These are phyloP conservation scores for Rhodotorula sp. DNA, from an alignment of 1,284 basidiomycete genomes.

Conservation along the genomic window DNA sequence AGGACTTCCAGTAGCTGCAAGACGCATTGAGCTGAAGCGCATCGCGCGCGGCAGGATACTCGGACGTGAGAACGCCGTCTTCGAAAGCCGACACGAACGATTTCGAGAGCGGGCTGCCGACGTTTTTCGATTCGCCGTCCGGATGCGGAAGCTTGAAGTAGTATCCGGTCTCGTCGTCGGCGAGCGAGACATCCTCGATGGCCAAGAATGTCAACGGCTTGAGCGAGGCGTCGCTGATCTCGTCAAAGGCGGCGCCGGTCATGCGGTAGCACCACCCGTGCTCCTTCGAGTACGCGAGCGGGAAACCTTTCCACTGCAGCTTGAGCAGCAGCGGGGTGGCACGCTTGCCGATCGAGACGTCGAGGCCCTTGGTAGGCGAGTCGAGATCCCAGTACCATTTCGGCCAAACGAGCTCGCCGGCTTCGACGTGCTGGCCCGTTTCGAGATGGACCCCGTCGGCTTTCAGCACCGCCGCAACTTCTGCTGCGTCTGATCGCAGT, in stretches of 20 bases:
- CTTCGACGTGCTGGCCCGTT: slow-evolving; percentile 3
- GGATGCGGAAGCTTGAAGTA: slow-evolving; percentile 97
- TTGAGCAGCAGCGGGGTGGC: slow-evolving; percentile 81
- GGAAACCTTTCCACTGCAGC: slow-evolving; percentile 83
- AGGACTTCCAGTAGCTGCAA: slow-evolving; percentile 97
- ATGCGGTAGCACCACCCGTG: slow-evolving; percentile 92
- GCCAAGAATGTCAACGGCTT: slow-evolving; percentile 58
- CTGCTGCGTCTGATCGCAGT: neutral
- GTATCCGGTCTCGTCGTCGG: slow-evolving; percentile 55
- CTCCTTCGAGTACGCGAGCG: slow-evolving; percentile 79
- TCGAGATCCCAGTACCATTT: slow-evolving; percentile 96
- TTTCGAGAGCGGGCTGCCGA: slow-evolving; percentile 88
- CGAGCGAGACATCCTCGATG: slow-evolving; percentile 61
- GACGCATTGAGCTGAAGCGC: slow-evolving; percentile 91
- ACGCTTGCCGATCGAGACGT: slow-evolving; percentile 81
- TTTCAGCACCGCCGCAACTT: neutral
- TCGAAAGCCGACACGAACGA: slow-evolving; percentile 84
- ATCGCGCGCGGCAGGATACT: slow-evolving; percentile 67
- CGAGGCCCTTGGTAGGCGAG: slow-evolving; percentile 58
- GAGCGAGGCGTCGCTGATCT: slow-evolving; percentile 26
- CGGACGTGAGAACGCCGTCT: slow-evolving; percentile 70
- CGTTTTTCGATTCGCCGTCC: slow-evolving; percentile 89
- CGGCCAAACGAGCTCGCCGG: slow-evolving; percentile 58
- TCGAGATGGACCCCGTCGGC: neutral
- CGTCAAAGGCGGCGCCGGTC: slow-evolving; percentile 49